These are phyloP conservation scores for Eucalyptus erythrocorys DNA, from an alignment of 345 rosid genomes.

Conservation along the genomic window DNA sequence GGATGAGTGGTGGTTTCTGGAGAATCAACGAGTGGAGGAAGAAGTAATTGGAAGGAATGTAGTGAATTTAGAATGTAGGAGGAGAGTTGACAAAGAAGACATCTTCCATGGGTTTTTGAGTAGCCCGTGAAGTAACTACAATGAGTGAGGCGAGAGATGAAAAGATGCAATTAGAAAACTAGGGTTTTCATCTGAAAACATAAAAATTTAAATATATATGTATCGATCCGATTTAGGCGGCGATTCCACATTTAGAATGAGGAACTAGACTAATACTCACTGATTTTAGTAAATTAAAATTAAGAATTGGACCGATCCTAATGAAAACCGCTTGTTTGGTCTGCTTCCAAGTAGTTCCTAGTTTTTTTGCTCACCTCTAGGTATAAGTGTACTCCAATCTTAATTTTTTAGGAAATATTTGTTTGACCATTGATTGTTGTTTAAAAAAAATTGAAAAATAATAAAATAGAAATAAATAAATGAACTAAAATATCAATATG, in stretches of 20 bases:
- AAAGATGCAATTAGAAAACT: neutral
- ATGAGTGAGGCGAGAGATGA: neutral
- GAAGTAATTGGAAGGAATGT: neutral
- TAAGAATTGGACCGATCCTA: rapidly evolving
- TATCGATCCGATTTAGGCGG: rapidly evolving
- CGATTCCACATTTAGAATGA: neutral
- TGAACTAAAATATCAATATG: too few relatives aligned
- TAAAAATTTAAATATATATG: too few relatives aligned
- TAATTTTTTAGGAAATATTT: too few relatives aligned
- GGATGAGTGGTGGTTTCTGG: neutral
- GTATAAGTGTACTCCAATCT: too few relatives aligned
- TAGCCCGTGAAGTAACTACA: neutral
- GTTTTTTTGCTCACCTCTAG: neutral
- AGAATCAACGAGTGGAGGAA: neutral
- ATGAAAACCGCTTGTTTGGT: neutral
- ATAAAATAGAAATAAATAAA: too few relatives aligned
- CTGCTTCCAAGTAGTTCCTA: neutral
- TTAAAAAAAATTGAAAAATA: too few relatives aligned
- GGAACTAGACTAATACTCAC: rapidly evolving
- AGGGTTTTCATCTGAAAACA: too few relatives aligned
- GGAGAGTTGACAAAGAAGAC: neutral
- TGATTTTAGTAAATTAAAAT: too few relatives aligned
- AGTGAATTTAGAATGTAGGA: neutral
- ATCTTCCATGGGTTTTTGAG: neutral
- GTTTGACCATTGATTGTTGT: too few relatives aligned